Evolutionary conservation across 2,329 filamentous ascomycete genomes (phyloP).

Genomic region (Neoarthrinium moseri): DNA sequence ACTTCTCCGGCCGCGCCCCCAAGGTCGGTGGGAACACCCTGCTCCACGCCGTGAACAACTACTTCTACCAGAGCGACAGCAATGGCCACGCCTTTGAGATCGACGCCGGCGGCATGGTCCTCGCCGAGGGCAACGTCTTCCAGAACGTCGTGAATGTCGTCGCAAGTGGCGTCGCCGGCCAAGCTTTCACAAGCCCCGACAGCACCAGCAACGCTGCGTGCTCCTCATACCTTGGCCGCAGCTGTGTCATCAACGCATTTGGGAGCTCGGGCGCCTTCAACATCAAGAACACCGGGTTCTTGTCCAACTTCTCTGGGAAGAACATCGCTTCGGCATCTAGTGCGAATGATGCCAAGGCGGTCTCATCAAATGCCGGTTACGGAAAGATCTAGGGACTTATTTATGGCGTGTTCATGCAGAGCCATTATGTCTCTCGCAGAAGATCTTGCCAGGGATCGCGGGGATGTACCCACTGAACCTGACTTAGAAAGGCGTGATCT

Average conservation of each 20-base stretch:
- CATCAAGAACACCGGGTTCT: constrained; percentile 22
- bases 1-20: constrained; percentile 54
- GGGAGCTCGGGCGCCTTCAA: constrained; percentile 17
- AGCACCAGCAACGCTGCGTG: constrained; percentile 11
- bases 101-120: constrained; percentile 39
- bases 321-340: constrained; percentile 8
- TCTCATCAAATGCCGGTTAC: neutral
- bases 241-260: constrained; percentile 6
- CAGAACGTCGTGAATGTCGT: constrained; percentile 47
- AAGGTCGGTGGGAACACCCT: constrained; percentile 56
- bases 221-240: constrained; percentile 4
- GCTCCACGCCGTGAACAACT: constrained; percentile 63
- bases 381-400: neutral
- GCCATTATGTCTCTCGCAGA: no score
- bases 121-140: constrained; percentile 59
- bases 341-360: neutral
- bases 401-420: no score
- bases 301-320: constrained; percentile 20
- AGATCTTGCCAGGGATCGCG: no score
- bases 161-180: constrained; percentile 19
- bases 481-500: no score
- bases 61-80: constrained; percentile 48
- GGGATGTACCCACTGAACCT: no score
- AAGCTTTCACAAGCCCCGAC: constrained; percentile 11
- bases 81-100: constrained; percentile 58